A percentile compares a stretch with the other conserved stretches of the same genome.
Conservation (phyloP, 805 yeast genomes). For the Wickerhamiella lipophila region DNA sequence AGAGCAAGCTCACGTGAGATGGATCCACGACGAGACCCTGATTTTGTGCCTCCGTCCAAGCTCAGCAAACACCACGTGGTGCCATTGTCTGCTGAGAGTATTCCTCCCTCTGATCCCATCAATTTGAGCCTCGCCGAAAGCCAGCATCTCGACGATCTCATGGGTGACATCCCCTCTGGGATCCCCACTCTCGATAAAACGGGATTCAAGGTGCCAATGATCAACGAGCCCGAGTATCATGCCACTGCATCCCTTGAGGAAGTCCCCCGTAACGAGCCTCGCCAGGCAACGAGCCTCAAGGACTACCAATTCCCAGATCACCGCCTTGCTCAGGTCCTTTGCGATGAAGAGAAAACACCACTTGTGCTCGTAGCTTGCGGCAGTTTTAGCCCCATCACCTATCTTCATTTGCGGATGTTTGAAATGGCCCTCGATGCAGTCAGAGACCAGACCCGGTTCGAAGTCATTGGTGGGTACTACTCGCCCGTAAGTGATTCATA, state of each 20-base stretch:
- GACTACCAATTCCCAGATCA: slow-evolving; percentile 80
- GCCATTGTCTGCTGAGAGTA: slow-evolving; percentile 27
- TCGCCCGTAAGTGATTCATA: slow-evolving; percentile 88
- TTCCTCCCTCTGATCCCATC: slow-evolving; percentile 25
- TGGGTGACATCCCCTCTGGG: slow-evolving; percentile 20
- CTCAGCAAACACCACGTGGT: slow-evolving; percentile 15
- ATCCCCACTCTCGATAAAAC: slow-evolving; percentile 16
- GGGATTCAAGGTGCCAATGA: slow-evolving; percentile 22
- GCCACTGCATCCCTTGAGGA: slow-evolving; percentile 85
- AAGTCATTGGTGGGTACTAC: slow-evolving; percentile 91
- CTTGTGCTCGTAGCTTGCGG: slow-evolving; percentile 96
- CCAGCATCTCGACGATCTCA: slow-evolving; percentile 4
- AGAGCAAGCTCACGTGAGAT: slow-evolving; percentile 28
- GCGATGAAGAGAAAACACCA: slow-evolving; percentile 71
- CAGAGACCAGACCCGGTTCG: slow-evolving; percentile 81
- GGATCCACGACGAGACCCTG: slow-evolving; percentile 92
- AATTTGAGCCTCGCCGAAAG: slow-evolving; percentile 10
- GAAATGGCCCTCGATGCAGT: slow-evolving; percentile 97
- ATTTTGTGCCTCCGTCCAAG: slow-evolving; percentile 74
- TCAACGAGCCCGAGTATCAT: slow-evolving; percentile 23
- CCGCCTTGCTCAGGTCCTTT: slow-evolving; percentile 54
- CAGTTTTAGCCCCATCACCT: slow-evolving; percentile 90
- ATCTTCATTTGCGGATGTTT: slow-evolving; percentile 89
- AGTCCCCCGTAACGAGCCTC: slow-evolving; percentile 83
- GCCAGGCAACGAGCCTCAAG: slow-evolving; percentile 65